Evolutionary conservation across 2,329 filamentous ascomycete species (phyloP).

Genomic region (Teratosphaeria zuluensis): DNA sequence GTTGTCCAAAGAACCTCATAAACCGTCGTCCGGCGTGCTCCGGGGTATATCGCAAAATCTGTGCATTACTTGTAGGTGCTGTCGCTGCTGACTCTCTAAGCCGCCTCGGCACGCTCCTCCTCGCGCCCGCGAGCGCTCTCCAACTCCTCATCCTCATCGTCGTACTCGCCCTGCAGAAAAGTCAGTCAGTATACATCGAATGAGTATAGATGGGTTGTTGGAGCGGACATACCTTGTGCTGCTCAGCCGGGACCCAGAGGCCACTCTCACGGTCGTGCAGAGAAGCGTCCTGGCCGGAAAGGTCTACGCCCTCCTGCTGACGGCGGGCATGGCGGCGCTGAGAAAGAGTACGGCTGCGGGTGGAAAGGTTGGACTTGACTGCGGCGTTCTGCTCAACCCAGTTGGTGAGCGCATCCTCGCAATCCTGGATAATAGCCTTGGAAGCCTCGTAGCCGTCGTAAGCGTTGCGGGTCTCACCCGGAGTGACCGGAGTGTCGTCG

Average conservation of each 20-base stretch:
- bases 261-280: slow-evolving; percentile 58
- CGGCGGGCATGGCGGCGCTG: slow-evolving; percentile 52
- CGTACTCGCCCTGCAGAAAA: slow-evolving; percentile 46
- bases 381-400: slow-evolving; percentile 89
- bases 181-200: neutral
- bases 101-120: slow-evolving; percentile 30
- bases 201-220: neutral
- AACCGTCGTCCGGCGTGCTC: neutral
- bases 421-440: slow-evolving; percentile 98
- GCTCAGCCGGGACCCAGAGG: slow-evolving; percentile 67
- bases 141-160: slow-evolving; percentile 57
- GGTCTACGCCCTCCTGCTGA: slow-evolving; percentile 62
- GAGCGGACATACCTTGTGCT: slow-evolving; percentile 37
- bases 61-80: neutral
- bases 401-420: slow-evolving; percentile 92
- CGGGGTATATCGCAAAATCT: slow-evolving; percentile 6
- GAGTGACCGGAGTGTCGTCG: slow-evolving; percentile 93
- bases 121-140: slow-evolving; percentile 43
- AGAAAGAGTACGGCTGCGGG: slow-evolving; percentile 76
- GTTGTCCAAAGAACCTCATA: neutral
- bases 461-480: slow-evolving; percentile 86
- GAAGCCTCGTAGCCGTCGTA: slow-evolving; percentile 98
- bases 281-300: slow-evolving; percentile 72
- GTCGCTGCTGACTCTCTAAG: neutral
- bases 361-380: slow-evolving; percentile 78